Percentiles rank a stretch among this genome's conserved stretches.
Evolutionary conservation across 352 stramenopile genomes (phyloP).

Genomic region (Elongisporangium anandrum): DNA sequence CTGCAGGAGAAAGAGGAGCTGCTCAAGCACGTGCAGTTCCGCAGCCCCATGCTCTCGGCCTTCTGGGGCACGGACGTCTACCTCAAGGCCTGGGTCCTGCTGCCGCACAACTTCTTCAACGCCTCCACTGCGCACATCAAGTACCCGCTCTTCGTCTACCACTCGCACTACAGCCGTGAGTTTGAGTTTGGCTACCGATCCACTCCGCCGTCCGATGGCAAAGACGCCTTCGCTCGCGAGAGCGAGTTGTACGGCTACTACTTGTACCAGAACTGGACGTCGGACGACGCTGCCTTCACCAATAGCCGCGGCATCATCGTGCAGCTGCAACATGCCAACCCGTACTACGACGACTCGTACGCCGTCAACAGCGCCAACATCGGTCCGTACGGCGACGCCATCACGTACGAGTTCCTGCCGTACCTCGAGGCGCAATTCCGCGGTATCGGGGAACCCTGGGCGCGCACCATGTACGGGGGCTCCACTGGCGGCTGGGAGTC

Average conservation of each 20-base stretch:
- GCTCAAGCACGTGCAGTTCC: constrained; percentile 66
- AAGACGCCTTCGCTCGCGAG: constrained; percentile 1
- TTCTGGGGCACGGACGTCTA: constrained; percentile 73
- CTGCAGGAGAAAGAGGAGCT: constrained; percentile 42
- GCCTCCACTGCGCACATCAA: constrained; percentile 35
- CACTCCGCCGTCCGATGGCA: constrained; percentile 18
- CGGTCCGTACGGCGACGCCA: constrained; percentile 66
- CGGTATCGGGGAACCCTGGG: constrained; percentile 59
- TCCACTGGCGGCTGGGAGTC: constrained; percentile 75
- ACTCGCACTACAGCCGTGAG: constrained; percentile 62
- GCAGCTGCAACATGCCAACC: constrained; percentile 71
- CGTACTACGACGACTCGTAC: constrained; percentile 81
- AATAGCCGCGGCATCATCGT: constrained; percentile 68
- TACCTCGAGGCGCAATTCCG: constrained; percentile 57
- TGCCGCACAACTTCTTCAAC: constrained; percentile 68
- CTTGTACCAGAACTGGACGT: constrained; percentile 74
- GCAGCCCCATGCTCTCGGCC: constrained; percentile 44
- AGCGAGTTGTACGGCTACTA: constrained; percentile 61
- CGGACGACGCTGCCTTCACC: constrained; percentile 48
- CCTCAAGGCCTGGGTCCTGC: constrained; percentile 66
- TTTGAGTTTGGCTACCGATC: constrained; percentile 57
- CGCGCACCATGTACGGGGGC: constrained; percentile 70
- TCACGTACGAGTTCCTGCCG: constrained; percentile 75
- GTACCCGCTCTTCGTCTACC: constrained; percentile 76
- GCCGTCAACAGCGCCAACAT: constrained; percentile 75